Evolutionary conservation across 2,329 filamentous ascomycete genomes (phyloP).

Genomic region (Fusarium coicis): DNA sequence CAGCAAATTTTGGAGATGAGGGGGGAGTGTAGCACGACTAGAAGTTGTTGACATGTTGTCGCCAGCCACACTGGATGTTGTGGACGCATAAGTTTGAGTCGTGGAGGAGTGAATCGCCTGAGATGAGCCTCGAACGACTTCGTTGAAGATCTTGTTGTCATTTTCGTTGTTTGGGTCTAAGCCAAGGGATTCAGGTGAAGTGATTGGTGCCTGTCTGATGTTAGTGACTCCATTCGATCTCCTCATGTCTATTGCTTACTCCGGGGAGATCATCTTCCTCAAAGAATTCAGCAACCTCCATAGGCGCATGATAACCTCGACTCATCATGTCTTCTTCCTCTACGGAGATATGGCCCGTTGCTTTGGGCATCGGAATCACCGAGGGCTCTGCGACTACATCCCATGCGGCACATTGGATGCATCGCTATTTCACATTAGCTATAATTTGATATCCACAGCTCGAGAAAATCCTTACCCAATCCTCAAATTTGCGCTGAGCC

Average conservation of each 20-base stretch:
- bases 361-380: constrained; percentile 45
- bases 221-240: constrained; percentile 3
- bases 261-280: constrained; percentile 28
- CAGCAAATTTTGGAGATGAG: not conserved
- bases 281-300: constrained; percentile 43
- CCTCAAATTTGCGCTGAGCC: constrained; percentile 42
- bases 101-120: not conserved
- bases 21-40: constrained; percentile 9
- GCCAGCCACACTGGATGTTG: constrained; percentile 19
- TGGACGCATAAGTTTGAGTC: not conserved
- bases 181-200: constrained; percentile 37
- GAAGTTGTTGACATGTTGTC: constrained; percentile 16
- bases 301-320: constrained; percentile 18
- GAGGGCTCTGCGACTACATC: constrained; percentile 48
- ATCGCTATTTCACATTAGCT: constrained; percentile 44
- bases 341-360: constrained; percentile 48
- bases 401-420: constrained; percentile 51
- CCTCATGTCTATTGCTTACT: constrained; percentile 13
- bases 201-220: constrained; percentile 43
- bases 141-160: not conserved
- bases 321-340: constrained; percentile 42
- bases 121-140: not conserved
- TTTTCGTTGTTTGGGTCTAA: constrained; percentile 18
- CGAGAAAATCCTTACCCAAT: constrained; percentile 43
- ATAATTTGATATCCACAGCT: not conserved